Conservation (phyloP, 1,139 yeast species). For the Meyerozyma sp. region DNA sequence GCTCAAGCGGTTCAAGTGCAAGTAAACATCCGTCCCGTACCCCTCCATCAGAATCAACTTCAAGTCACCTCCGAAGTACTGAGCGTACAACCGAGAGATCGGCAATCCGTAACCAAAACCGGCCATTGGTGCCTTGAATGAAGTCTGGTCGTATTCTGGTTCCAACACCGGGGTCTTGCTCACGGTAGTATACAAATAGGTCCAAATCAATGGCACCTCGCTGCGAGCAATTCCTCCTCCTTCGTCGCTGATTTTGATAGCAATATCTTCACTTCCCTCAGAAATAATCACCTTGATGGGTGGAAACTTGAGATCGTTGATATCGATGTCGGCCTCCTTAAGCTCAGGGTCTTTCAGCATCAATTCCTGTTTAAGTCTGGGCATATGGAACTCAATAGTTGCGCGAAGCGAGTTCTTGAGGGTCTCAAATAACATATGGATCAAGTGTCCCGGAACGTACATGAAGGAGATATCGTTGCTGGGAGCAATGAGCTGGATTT, state of each 20-base stretch:
- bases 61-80: slow-evolving; percentile 89
- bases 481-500: slow-evolving; percentile 70
- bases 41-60: slow-evolving; percentile 90
- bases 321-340: slow-evolving; percentile 38
- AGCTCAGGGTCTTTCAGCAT: slow-evolving; percentile 39
- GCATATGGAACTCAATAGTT: slow-evolving; percentile 70
- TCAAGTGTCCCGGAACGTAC: slow-evolving; percentile 88
- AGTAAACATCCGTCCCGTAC: slow-evolving; percentile 87
- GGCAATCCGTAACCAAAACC: slow-evolving; percentile 94
- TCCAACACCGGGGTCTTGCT: slow-evolving; percentile 67
- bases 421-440: slow-evolving; percentile 84
- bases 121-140: slow-evolving; percentile 87
- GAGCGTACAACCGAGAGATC: slow-evolving; percentile 76
- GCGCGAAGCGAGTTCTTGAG: slow-evolving; percentile 81
- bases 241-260: slow-evolving; percentile 89
- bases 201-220: slow-evolving; percentile 84
- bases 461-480: slow-evolving; percentile 63
- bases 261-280: slow-evolving; percentile 89
- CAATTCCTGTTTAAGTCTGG: slow-evolving; percentile 33
- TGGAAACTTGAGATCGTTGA: slow-evolving; percentile 69
- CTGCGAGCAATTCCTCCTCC: slow-evolving; percentile 92
- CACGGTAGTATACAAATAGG: slow-evolving; percentile 86
- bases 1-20: slow-evolving; percentile 63
- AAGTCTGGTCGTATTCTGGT: slow-evolving; percentile 47
- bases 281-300: slow-evolving; percentile 84